Conservation (phyloP, 371 early-diverging fungal species). For the Thermomucor indicae-seudaticae region DNA sequence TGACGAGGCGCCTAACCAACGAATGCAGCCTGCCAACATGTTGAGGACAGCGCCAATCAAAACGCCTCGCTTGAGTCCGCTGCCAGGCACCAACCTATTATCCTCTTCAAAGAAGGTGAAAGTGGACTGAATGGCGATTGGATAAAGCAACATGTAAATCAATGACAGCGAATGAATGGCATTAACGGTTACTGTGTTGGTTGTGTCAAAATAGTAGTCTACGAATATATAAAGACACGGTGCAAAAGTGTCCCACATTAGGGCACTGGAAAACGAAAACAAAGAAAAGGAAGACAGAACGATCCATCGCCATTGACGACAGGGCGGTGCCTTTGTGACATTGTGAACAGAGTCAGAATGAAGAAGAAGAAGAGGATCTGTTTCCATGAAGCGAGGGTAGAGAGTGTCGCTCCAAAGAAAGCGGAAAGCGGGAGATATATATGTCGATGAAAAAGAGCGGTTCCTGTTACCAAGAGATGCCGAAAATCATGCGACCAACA, state of each 20-base stretch:
- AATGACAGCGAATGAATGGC: slow-evolving; percentile 45
- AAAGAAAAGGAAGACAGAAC: slow-evolving; percentile 39
- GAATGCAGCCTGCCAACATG: slow-evolving; percentile 28
- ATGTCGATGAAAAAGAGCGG: too few relatives aligned
- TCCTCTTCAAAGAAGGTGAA: slow-evolving; percentile 46
- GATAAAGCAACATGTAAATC: slow-evolving; percentile 48
- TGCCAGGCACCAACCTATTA: slow-evolving; percentile 13
- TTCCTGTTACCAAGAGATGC: too few relatives aligned
- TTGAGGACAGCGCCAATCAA: slow-evolving; percentile 45
- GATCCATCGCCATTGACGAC: slow-evolving; percentile 32
- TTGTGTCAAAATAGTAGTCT: slow-evolving; percentile 34
- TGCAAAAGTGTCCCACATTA: slow-evolving; percentile 56
- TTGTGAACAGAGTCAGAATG: too few relatives aligned
- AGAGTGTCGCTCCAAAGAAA: too few relatives aligned
- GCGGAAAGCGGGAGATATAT: too few relatives aligned
- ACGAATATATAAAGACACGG: slow-evolving; percentile 50
- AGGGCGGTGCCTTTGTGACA: too few relatives aligned
- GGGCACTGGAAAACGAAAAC: slow-evolving; percentile 39
- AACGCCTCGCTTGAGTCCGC: slow-evolving; percentile 40
- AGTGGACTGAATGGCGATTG: slow-evolving; percentile 40
- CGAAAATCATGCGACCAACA: too few relatives aligned
- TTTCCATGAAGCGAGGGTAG: too few relatives aligned
- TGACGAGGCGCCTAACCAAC: slow-evolving; percentile 42
- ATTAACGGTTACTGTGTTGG: slow-evolving; percentile 23
- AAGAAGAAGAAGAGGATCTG: too few relatives aligned